Evolutionary conservation across 805 yeast species (phyloP).

Genomic region (Cyberlindnera veronae): DNA sequence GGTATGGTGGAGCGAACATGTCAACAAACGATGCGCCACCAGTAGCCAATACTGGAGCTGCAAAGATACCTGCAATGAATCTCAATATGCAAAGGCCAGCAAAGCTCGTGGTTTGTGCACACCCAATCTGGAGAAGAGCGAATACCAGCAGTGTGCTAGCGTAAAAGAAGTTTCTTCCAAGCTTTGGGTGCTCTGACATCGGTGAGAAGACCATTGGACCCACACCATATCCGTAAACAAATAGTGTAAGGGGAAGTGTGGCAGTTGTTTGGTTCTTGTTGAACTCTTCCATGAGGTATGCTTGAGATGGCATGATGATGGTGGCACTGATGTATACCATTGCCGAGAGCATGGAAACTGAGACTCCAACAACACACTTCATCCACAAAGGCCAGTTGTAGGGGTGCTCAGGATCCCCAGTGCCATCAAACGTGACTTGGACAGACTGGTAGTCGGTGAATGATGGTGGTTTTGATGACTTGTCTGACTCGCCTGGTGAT

Average conservation of each 20-base stretch:
- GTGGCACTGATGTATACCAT: slow-evolving; percentile 57
- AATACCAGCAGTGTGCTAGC: slow-evolving; percentile 44
- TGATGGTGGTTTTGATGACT: no score
- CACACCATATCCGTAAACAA: slow-evolving; percentile 57
- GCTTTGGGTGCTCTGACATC: slow-evolving; percentile 48
- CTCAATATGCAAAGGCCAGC: slow-evolving; percentile 49
- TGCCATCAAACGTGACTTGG: slow-evolving; percentile 21
- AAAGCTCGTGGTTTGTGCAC: slow-evolving; percentile 47
- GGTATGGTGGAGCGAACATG: slow-evolving; percentile 37
- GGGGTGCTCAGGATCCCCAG: slow-evolving; percentile 54
- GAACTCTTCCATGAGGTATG: slow-evolving; percentile 42
- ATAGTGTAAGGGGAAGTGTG: slow-evolving; percentile 49
- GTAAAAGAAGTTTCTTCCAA: slow-evolving; percentile 53
- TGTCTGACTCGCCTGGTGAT: no score
- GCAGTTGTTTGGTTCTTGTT: slow-evolving; percentile 42
- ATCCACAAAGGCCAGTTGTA: slow-evolving; percentile 47
- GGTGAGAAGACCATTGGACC: slow-evolving; percentile 62
- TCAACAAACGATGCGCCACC: slow-evolving; percentile 60
- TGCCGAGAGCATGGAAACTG: slow-evolving; percentile 44
- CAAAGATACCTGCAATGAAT: slow-evolving; percentile 50
- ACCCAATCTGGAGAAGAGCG: slow-evolving; percentile 51
- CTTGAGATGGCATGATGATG: slow-evolving; percentile 49
- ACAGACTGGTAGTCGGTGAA: no score
- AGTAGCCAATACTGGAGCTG: slow-evolving; percentile 54
- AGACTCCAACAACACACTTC: slow-evolving; percentile 36